These are phyloP conservation scores for Aspergillus niger DNA, from an alignment of 2,329 filamentous ascomycete species.

Conservation along the genomic window DNA sequence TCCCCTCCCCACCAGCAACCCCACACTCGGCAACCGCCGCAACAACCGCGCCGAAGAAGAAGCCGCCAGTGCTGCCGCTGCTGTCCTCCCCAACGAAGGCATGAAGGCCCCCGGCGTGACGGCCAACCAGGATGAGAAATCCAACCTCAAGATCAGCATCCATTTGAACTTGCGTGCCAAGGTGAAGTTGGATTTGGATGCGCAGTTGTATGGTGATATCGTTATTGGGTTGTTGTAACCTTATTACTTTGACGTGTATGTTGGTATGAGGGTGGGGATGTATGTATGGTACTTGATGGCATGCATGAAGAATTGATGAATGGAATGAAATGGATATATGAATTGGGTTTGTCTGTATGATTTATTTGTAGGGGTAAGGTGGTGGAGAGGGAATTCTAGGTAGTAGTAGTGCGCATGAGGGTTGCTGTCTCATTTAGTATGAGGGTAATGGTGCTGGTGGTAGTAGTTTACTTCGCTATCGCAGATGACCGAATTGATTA, in stretches of 20 bases:
- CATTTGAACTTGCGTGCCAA: slow-evolving; percentile 29
- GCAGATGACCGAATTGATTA: no score
- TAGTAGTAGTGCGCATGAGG: no score
- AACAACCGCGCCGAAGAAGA: background rate
- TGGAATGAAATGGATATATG: no score
- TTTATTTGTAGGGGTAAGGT: no score
- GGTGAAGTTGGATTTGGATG: slow-evolving; percentile 28
- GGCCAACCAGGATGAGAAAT: slow-evolving; percentile 15
- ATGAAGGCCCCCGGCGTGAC: background rate
- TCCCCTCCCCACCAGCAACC: background rate
- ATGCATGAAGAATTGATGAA: no score
- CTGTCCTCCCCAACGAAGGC: background rate
- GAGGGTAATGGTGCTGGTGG: no score
- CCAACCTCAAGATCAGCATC: slow-evolving; percentile 25
- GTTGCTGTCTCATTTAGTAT: no score
- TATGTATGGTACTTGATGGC: background rate
- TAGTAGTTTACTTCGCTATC: no score
- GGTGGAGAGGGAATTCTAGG: no score
- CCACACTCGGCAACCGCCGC: background rate
- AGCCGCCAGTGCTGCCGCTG: background rate
- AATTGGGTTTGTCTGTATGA: no score
- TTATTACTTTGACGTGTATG: background rate
- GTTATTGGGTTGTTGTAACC: slow-evolving; percentile 28
- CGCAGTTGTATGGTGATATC: slow-evolving; percentile 29
- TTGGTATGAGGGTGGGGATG: background rate